Percentiles rank a stretch among this genome's conserved stretches.
These are phyloP conservation scores for Collybia sordida DNA, from an alignment of 768 basidiomycete species.

Conservation along the genomic window DNA sequence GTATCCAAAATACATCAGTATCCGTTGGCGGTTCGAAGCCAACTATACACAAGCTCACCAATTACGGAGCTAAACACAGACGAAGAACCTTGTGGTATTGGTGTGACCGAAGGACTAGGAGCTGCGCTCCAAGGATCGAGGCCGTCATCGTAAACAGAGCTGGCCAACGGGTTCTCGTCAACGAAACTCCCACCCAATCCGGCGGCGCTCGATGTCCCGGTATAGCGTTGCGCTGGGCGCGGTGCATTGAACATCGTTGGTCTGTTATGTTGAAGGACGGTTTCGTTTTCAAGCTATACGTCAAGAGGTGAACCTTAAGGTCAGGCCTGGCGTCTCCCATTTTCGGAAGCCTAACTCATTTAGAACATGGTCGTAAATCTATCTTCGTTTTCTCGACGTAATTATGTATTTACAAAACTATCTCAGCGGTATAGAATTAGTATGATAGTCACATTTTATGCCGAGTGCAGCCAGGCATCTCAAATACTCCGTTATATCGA, in stretches of 20 bases:
- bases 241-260: slow-evolving; percentile 82
- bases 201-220: slow-evolving; percentile 44
- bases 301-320: neutral
- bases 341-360: neutral
- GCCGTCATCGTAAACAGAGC: slow-evolving; percentile 77
- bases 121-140: slow-evolving; percentile 79
- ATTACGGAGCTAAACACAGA: slow-evolving; percentile 69
- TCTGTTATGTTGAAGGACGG: neutral
- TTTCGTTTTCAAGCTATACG: neutral
- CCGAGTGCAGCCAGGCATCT: neutral
- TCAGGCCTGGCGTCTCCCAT: neutral
- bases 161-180: slow-evolving; percentile 72
- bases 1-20: no score
- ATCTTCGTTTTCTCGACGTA: neutral
- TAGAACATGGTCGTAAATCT: neutral
- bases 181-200: slow-evolving; percentile 74
- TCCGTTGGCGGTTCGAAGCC: slow-evolving; percentile 3
- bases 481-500: no score
- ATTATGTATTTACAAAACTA: slow-evolving; percentile 15
- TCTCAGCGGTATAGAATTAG: slow-evolving; percentile 3
- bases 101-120: slow-evolving; percentile 70
- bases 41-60: slow-evolving; percentile 36
- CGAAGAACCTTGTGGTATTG: slow-evolving; percentile 46
- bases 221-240: slow-evolving; percentile 69
- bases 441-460: slow-evolving; percentile 3